Percentiles rank a stretch among this genome's conserved stretches.
Conservation (phyloP, 73 alveolate genomes). For the Paramecium biaurelia region DNA sequence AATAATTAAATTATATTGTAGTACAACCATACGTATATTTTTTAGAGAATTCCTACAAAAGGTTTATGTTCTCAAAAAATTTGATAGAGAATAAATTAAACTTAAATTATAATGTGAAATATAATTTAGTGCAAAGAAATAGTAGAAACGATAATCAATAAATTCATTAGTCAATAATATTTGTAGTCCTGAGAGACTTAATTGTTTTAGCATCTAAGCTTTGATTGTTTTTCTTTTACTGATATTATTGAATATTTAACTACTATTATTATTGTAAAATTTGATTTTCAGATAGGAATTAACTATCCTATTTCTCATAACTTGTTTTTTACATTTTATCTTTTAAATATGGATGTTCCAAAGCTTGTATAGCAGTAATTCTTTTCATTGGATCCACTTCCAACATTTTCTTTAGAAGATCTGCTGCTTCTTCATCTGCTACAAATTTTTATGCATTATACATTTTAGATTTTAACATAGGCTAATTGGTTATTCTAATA, state of each 20-base stretch:
- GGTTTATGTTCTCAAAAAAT: neutral
- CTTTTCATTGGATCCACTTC: neutral
- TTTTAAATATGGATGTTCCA: neutral
- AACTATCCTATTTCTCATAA: neutral
- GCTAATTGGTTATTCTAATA: neutral
- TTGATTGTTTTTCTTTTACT: neutral
- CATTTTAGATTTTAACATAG: neutral
- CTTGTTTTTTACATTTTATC: neutral
- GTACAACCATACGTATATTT: neutral
- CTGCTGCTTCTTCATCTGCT: slow-evolving; percentile 5
- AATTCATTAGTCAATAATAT: neutral
- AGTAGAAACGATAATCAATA: neutral
- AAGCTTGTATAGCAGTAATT: neutral
- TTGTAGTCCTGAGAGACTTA: neutral
- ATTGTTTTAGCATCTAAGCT: neutral
- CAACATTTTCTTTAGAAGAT: neutral
- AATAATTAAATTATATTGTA: neutral
- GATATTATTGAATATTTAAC: neutral
- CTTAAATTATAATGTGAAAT: no score
- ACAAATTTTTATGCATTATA: neutral
- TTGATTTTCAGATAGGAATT: neutral
- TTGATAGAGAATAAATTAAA: neutral
- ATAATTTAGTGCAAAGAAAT: neutral
- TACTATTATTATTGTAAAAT: neutral
- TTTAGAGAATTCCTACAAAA: neutral